Evolutionary conservation across 495 filamentous ascomycete genomes (phyloP).

Genomic region (Tuber calosporum): DNA sequence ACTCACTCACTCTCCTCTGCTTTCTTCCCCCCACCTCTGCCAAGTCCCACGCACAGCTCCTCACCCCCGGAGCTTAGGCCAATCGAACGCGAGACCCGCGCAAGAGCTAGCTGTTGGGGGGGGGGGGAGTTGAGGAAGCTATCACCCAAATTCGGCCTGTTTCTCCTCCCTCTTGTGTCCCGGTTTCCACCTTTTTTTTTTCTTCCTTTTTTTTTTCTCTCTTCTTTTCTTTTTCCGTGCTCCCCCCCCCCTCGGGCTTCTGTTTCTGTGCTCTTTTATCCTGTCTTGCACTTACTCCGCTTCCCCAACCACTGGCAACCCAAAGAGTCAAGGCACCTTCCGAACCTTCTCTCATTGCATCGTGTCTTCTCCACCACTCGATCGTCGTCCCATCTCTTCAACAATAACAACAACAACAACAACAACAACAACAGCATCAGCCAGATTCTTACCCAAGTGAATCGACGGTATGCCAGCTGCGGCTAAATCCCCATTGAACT

Average conservation of each 20-base stretch:
- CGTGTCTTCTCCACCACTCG: conserved; percentile 16
- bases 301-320: background rate
- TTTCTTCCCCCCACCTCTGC: conserved; percentile 28
- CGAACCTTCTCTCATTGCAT: conserved; percentile 28
- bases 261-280: conserved; percentile 36
- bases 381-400: conserved; percentile 5
- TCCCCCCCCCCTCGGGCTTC: conserved; percentile 19
- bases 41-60: conserved; percentile 27
- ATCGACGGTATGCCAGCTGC: conserved; percentile 32
- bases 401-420: background rate
- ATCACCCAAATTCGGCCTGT: conserved; percentile 37
- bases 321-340: conserved; percentile 13
- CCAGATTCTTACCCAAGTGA: background rate
- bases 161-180: conserved; percentile 26
- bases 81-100: conserved; percentile 20
- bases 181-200: conserved; percentile 31
- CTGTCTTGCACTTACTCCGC: conserved; percentile 18
- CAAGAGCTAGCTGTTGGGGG: conserved; percentile 37
- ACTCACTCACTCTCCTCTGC: no score
- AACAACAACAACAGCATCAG: background rate
- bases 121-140: conserved; percentile 18
- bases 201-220: conserved; percentile 22
- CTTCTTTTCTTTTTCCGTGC: conserved; percentile 8
- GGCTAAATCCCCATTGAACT: conserved; percentile 39
- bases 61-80: conserved; percentile 34